Base-by-base conservation (phyloP, 2,329 filamentous ascomycete genomes). In the Botrytis paeoniae region DNA sequence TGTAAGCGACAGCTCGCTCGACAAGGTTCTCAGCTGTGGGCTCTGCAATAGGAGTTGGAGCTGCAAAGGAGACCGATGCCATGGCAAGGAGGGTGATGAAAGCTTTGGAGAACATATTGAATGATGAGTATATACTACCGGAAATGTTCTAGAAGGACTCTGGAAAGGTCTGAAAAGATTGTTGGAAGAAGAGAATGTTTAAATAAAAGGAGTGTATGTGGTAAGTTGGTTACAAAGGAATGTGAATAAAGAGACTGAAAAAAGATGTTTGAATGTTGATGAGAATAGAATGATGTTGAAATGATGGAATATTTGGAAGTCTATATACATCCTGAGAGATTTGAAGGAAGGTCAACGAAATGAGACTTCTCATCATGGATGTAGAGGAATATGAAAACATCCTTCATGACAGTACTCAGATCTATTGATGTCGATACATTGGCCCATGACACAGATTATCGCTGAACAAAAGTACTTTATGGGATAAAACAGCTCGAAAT, bases 331-430 rank as follows among this genome's bases (percentile, higher is more conserved):
- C 16, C 29, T 10, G 35, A 18, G 60, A 57, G 16, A 64, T 57
- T 32, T 29, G 37, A 41, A n/a, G 64, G 43, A 54, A 51, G 45
- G 7, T 12, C 20, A 32, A n/a, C 22, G n/a, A 65, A 22, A 57
- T 65, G 25, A 16, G 18, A 35, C n/a, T n/a, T 35, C 35, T 57
- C 43, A 63, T 71, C 18, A 32, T 71, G 59, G 43, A 57, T 54
- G 25, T 45, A 57, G 43, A 65, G 63, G 69, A 43, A 65, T 43
- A 59, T 71, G 35, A 37, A 57, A 64, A 64, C 60, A 65, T 65
- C 20, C 35, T 65, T 35, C 59, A 64, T 35, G 41, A 45, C n/a
- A 22, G 14, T 32, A 32, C 14, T 25, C 1, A 25, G 5, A 32
- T 45, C 10, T 45, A 20, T 45, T 35, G 5, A 22, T 29, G 18